These are phyloP conservation scores for Vicia villosa DNA, from an alignment of 306 rosid genomes.

Conservation along the genomic window DNA sequence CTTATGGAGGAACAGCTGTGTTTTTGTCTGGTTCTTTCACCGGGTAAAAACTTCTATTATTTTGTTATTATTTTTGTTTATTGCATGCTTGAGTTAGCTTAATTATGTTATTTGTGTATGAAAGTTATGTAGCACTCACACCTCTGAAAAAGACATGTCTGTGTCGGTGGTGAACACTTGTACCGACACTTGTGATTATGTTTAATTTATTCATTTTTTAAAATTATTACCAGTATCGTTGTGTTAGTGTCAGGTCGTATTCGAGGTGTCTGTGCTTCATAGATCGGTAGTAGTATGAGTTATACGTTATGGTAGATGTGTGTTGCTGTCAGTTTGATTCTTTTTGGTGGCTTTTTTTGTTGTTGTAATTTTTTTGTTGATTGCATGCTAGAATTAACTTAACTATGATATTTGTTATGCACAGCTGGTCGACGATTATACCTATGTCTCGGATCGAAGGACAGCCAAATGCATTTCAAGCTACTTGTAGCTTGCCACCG, in stretches of 20 bases:
- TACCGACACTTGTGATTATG: too few species aligned
- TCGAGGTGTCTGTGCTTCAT: too few species aligned
- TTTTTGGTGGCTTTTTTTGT: not conserved
- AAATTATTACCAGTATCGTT: too few species aligned
- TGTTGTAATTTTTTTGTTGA: not conserved
- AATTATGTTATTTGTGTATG: constrained; percentile 26
- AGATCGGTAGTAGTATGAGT: not conserved
- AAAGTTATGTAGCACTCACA: too few species aligned
- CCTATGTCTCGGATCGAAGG: constrained; percentile 66
- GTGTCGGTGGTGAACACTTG: too few species aligned
- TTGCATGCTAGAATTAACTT: not conserved
- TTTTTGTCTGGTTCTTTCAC: not conserved
- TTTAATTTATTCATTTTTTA: too few species aligned
- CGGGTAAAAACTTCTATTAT: not conserved
- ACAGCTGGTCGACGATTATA: constrained; percentile 57
- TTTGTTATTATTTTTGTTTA: not conserved
- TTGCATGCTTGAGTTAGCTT: not conserved
- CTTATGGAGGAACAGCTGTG: not conserved
- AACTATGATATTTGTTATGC: constrained; percentile 31
- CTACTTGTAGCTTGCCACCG: constrained; percentile 51
- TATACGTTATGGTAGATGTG: not conserved
- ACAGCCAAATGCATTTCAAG: constrained; percentile 58
- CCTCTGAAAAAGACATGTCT: too few species aligned
- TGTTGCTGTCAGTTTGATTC: not conserved
- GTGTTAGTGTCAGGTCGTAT: too few species aligned